A percentile compares a stretch with the other conserved stretches of the same genome.
phyloP scores from a whole-genome alignment of 2,329 filamentous ascomycete genomes.

The Sarocladium strictum region DNA sequence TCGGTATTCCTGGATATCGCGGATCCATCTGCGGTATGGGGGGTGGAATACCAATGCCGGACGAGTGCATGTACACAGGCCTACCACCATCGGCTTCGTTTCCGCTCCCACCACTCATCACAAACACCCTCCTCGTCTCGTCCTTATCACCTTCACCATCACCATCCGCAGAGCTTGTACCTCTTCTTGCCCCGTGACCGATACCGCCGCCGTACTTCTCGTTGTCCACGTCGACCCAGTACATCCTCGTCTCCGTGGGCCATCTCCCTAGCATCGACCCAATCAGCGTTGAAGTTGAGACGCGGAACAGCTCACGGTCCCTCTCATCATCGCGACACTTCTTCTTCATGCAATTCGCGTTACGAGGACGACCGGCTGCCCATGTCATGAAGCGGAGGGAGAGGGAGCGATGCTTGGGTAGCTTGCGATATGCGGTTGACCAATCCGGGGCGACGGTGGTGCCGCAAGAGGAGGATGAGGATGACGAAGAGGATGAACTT shows the following conservation, averaged over 20 bases:
- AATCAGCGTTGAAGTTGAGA: background rate
- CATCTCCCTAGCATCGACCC: background rate
- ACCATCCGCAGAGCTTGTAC: background rate
- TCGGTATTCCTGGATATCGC: background rate
- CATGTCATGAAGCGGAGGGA: conserved; percentile 21
- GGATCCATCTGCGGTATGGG: background rate
- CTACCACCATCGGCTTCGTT: background rate
- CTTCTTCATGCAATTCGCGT: conserved; percentile 20
- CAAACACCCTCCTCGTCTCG: background rate
- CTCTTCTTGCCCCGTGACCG: background rate
- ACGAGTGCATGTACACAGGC: background rate
- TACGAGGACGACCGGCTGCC: conserved; percentile 20
- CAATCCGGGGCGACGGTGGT: conserved; percentile 10
- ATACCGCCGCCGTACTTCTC: background rate
- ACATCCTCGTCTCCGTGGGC: background rate
- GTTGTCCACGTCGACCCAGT: background rate
- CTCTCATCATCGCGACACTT: conserved; percentile 17
- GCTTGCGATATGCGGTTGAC: conserved; percentile 18
- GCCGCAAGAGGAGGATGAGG: background rate
- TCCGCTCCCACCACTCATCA: background rate
- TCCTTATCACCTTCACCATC: background rate
- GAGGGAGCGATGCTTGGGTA: conserved; percentile 19
- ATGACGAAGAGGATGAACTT: background rate
- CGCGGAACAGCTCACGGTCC: background rate
- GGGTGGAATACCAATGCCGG: background rate